A percentile compares a stretch with the other conserved stretches of the same genome.
These are phyloP conservation scores for Pyrenophora seminiperda DNA, from an alignment of 2,329 filamentous ascomycete species.

Conservation along the genomic window DNA sequence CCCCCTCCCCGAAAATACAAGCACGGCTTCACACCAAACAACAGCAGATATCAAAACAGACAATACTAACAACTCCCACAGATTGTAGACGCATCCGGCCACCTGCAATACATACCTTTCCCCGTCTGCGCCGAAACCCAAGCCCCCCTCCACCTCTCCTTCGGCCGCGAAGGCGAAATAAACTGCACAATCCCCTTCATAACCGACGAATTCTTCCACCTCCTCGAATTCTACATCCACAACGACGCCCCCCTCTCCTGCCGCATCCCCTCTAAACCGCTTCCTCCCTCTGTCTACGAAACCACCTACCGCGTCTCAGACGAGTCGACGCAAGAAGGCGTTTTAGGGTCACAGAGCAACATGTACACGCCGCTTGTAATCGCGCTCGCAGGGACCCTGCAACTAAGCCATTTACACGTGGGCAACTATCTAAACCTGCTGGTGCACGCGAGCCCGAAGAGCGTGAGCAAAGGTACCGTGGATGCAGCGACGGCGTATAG, in stretches of 20 bases:
- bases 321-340: constrained; percentile 50
- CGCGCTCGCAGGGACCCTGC: constrained; percentile 84
- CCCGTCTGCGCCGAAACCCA: constrained; percentile 87
- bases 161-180: constrained; percentile 78
- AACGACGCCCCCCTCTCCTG: constrained; percentile 92
- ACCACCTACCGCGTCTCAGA: constrained; percentile 38
- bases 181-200: constrained; percentile 84
- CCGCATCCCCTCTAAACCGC: constrained; percentile 80
- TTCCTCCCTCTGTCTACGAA: constrained; percentile 48
- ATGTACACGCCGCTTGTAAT: constrained; percentile 83
- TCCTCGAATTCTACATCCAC: constrained; percentile 97
- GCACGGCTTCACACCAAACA: background rate
- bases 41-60: background rate
- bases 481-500: constrained; percentile 89
- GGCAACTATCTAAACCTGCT: constrained; percentile 88
- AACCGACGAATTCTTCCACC: constrained; percentile 79
- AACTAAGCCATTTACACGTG: constrained; percentile 83
- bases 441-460: constrained; percentile 68
- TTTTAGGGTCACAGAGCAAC: constrained; percentile 38
- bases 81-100: constrained; percentile 77
- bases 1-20: background rate
- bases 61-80: constrained; percentile 4
- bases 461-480: constrained; percentile 69
- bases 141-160: constrained; percentile 80
- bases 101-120: constrained; percentile 92